Conservation (phyloP, 805 yeast genomes). For the Candida endomychidarum region DNA sequence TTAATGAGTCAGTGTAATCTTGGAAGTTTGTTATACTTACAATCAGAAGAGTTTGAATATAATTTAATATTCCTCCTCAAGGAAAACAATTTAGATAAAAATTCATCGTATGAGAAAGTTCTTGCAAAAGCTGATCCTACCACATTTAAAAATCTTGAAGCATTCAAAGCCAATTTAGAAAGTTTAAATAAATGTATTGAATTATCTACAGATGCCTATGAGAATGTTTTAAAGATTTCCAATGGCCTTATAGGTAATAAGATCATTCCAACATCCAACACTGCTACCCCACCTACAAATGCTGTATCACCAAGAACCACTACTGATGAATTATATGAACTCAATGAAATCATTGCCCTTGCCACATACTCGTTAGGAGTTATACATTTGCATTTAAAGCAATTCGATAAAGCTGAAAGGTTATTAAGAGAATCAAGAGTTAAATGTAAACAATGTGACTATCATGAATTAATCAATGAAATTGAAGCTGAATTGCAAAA, state of each 20-base stretch:
- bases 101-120: slow-evolving; percentile 20
- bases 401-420: slow-evolving; percentile 57
- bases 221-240: slow-evolving; percentile 34
- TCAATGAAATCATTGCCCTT: slow-evolving; percentile 71
- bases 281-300: slow-evolving; percentile 11
- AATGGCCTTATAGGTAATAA: slow-evolving; percentile 27
- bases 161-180: slow-evolving; percentile 2
- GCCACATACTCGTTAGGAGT: slow-evolving; percentile 88
- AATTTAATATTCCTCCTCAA: slow-evolving; percentile 17
- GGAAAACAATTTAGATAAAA: slow-evolving; percentile 33
- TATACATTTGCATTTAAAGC: slow-evolving; percentile 58
- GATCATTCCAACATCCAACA: slow-evolving; percentile 11
- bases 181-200: slow-evolving; percentile 22
- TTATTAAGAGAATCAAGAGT: slow-evolving; percentile 66
- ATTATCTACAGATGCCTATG: slow-evolving; percentile 34
- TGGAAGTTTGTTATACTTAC: slow-evolving; percentile 67
- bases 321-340: slow-evolving; percentile 12
- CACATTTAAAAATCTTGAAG: slow-evolving; percentile 24
- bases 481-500: slow-evolving; percentile 67
- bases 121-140: slow-evolving; percentile 16
- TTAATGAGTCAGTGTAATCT: slow-evolving; percentile 65
- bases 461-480: slow-evolving; percentile 58
- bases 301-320: neutral
- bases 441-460: slow-evolving; percentile 66
- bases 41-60: slow-evolving; percentile 62